Percentiles rank a stretch among this genome's conserved stretches.
Conservation (phyloP, 2,329 filamentous ascomycete genomes). For the Neonectria sp. region DNA sequence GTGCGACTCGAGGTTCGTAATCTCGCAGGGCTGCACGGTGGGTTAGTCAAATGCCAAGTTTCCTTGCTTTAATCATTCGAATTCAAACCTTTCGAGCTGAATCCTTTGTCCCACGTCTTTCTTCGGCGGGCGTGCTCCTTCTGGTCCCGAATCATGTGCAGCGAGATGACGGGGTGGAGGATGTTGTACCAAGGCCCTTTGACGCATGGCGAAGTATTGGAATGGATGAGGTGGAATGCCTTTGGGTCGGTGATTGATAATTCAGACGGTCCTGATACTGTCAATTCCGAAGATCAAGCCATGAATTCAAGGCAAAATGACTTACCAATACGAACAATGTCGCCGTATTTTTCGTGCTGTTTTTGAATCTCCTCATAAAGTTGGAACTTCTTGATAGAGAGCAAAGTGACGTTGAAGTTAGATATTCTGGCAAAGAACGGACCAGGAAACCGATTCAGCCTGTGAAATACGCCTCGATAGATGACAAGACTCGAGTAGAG, state of each 20-base stretch:
- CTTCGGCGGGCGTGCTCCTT: slow-evolving; percentile 32
- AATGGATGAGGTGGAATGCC: slow-evolving; percentile 32
- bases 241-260: slow-evolving; percentile 33
- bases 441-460: slow-evolving; percentile 28
- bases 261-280: slow-evolving; percentile 19
- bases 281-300: neutral
- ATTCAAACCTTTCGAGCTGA: slow-evolving; percentile 33
- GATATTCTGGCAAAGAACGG: slow-evolving; percentile 27
- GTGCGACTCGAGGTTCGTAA: slow-evolving; percentile 27
- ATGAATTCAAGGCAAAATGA: neutral
- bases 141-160: slow-evolving; percentile 15
- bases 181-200: slow-evolving; percentile 37
- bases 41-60: neutral
- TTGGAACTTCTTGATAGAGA: slow-evolving; percentile 9
- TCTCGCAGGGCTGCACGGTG: slow-evolving; percentile 19
- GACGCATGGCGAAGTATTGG: slow-evolving; percentile 3
- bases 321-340: slow-evolving; percentile 36
- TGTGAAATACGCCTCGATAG: slow-evolving; percentile 32
- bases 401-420: slow-evolving; percentile 25
- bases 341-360: slow-evolving; percentile 28
- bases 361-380: slow-evolving; percentile 29
- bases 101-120: slow-evolving; percentile 36
- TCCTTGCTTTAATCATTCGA: no score
- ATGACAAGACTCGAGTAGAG: slow-evolving; percentile 22
- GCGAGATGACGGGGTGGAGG: slow-evolving; percentile 18